Base-by-base conservation (phyloP, 495 filamentous ascomycete species). In the Talaromyces proteolyticus region DNA sequence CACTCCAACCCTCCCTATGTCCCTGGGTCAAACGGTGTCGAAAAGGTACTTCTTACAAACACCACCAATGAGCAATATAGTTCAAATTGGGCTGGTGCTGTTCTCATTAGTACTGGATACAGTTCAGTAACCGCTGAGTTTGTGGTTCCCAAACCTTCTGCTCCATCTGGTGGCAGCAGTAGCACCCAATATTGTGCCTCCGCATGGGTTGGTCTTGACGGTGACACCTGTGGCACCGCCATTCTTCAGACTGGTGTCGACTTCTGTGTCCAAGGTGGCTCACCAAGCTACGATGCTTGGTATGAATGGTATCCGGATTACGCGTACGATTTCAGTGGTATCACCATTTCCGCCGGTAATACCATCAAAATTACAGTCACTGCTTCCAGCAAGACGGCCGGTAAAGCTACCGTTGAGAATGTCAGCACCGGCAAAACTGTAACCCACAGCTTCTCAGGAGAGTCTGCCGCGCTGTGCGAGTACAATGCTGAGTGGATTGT, bases 401-500 rank as follows among this genome's bases (percentile, higher is more conserved):
- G 82, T 26, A 64, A 70, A 14, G 80, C 74, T 6, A 73, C 69
- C 8, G 66, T 86, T 42, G 66, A 78, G 53, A 85, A 86, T 57
- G 51, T 63, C 38, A 74, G 68, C 4, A 80, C 71, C 3, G 79
- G 80, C n/a, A 53, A 77, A 54, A 70, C 52, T 5, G 80, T 79
- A 18, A 71, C 72, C 20, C 68, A 81, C 59, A 72, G 64, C 3
- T 68, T 85, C 37, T 65, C 59, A 5, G 69, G 68, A 6, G 67
- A 68, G 12, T 55, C 58, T 1, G 64, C 65, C 18, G 68, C 61
- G 6, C 60, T 74, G 23, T 65, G 59, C 47, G 65, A 66, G 39
- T 57, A 67, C 46, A 83, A 85, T 53, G 81, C 77, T 16, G 81
- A 85, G 51, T 85, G 80, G 81, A 84, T 85, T 47, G 77, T 85